A percentile compares a stretch with the other conserved stretches of the same genome.
phyloP scores from a whole-genome alignment of 2,329 filamentous ascomycete genomes.

The Metarhizium anisopliae region DNA sequence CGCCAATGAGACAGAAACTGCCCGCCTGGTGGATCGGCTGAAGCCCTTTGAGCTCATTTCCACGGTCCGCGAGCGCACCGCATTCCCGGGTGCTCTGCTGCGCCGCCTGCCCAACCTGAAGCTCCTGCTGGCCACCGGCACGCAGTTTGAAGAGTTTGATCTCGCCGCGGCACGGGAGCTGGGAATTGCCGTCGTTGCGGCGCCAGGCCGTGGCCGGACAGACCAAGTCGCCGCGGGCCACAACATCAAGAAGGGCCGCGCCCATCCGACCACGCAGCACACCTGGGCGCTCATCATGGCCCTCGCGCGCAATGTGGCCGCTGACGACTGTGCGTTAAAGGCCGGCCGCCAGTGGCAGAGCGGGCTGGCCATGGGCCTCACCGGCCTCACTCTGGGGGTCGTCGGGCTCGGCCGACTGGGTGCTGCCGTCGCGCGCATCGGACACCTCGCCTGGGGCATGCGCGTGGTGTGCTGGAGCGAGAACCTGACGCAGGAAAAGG shows the following conservation, averaged over 20 bases:
- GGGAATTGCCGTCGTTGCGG: slow-evolving; percentile 35
- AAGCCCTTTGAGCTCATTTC: not conserved
- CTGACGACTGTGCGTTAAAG: slow-evolving; percentile 50
- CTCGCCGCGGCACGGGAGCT: slow-evolving; percentile 37
- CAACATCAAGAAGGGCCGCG: slow-evolving; percentile 17
- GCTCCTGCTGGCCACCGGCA: slow-evolving; percentile 53
- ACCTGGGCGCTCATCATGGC: slow-evolving; percentile 47
- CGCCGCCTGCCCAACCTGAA: slow-evolving; percentile 51
- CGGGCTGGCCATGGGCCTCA: slow-evolving; percentile 42
- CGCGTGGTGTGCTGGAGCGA: slow-evolving; percentile 54
- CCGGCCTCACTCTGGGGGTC: slow-evolving; percentile 20
- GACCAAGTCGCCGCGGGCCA: too few species aligned
- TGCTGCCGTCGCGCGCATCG: slow-evolving; percentile 48
- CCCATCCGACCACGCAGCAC: slow-evolving; percentile 46
- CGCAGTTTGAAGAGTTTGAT: slow-evolving; percentile 52
- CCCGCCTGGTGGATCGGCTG: not conserved
- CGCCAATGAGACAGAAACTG: not conserved
- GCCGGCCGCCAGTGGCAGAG: slow-evolving; percentile 46
- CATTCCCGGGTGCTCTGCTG: slow-evolving; percentile 32
- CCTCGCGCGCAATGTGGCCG: slow-evolving; percentile 47
- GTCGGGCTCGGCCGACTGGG: slow-evolving; percentile 57
- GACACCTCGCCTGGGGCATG: slow-evolving; percentile 54
- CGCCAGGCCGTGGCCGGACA: too few species aligned
- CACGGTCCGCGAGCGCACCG: slow-evolving; percentile 1
- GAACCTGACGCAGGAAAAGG: slow-evolving; percentile 53